Conservation (phyloP, 2,329 filamentous ascomycete genomes). For the Diaporthe destruens region DNA sequence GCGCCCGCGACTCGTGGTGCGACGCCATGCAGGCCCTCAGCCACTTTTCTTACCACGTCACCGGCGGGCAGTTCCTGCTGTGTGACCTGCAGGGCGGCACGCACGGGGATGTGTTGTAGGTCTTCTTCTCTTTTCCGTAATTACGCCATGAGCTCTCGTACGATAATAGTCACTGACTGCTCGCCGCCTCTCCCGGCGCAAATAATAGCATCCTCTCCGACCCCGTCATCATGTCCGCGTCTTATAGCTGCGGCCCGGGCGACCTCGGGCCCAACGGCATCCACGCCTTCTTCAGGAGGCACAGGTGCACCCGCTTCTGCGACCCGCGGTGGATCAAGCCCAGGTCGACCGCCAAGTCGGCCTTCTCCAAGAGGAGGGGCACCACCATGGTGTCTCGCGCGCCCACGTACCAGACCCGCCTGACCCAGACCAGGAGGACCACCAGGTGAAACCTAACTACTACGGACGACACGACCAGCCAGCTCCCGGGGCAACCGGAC, state of each 20-base stretch:
- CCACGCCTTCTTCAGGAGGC: conserved; percentile 54
- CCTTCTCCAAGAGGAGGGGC: conserved; percentile 18
- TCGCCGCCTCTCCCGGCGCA: background rate
- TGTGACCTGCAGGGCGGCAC: conserved; percentile 59
- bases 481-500: background rate
- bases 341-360: background rate
- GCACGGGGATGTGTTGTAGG: conserved; percentile 47
- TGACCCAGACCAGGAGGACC: conserved; percentile 10
- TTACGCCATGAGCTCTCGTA: too few species aligned
- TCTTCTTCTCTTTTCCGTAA: too few species aligned
- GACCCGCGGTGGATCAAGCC: conserved; percentile 46
- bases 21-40: conserved; percentile 58
- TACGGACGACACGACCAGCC: background rate
- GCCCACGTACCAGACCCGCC: conserved; percentile 6
- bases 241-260: conserved; percentile 53
- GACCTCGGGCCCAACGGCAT: conserved; percentile 56
- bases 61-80: conserved; percentile 53
- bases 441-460: background rate
- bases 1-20: conserved; percentile 47
- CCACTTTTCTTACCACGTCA: conserved; percentile 57
- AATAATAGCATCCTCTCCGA: conserved; percentile 54
- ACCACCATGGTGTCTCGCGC: conserved; percentile 25
- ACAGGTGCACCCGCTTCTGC: conserved; percentile 52
- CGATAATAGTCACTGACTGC: too few species aligned
- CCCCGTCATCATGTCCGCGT: conserved; percentile 56